Percentiles rank a stretch among this genome's conserved stretches.
Conservation (phyloP, 257 asterid genomes). For the Scutellaria barbata region DNA sequence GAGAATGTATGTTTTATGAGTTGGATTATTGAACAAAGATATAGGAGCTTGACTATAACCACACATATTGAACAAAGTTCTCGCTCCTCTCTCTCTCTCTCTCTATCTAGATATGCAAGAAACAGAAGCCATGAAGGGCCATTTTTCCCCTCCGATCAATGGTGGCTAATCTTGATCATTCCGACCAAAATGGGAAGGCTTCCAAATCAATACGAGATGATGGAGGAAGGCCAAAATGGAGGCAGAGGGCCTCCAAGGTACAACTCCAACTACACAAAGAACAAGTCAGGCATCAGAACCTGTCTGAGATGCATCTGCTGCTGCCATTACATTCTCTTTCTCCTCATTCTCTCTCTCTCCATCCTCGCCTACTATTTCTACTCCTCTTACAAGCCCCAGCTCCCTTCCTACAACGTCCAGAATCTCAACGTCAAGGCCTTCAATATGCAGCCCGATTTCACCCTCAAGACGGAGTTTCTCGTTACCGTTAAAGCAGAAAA, state of each 20-base stretch:
- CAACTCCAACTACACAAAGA: slow-evolving; percentile 28
- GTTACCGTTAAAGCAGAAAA: slow-evolving; percentile 45
- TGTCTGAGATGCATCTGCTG: slow-evolving; percentile 45
- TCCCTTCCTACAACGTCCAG: slow-evolving; percentile 48
- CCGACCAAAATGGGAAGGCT: background rate
- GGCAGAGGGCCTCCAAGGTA: background rate
- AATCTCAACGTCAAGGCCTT: slow-evolving; percentile 48
- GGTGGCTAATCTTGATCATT: background rate
- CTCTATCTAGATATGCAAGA: no score
- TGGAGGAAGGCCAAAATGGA: background rate
- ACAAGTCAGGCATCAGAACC: background rate
- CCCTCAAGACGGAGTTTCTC: slow-evolving; percentile 38
- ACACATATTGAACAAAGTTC: no score
- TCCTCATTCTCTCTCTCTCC: slow-evolving; percentile 32
- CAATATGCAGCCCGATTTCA: slow-evolving; percentile 42
- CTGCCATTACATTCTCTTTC: slow-evolving; percentile 44
- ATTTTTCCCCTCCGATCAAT: no score
- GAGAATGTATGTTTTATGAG: no score
- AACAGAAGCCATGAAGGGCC: no score
- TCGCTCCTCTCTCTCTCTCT: no score
- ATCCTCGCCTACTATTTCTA: slow-evolving; percentile 36
- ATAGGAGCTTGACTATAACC: background rate
- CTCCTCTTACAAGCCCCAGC: slow-evolving; percentile 37
- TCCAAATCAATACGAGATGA: background rate
- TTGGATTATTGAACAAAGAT: background rate